Percentiles rank a stretch among this genome's conserved stretches.
Conservation (phyloP, 2,329 filamentous ascomycete species). For the Tolypocladium inflatum region DNA sequence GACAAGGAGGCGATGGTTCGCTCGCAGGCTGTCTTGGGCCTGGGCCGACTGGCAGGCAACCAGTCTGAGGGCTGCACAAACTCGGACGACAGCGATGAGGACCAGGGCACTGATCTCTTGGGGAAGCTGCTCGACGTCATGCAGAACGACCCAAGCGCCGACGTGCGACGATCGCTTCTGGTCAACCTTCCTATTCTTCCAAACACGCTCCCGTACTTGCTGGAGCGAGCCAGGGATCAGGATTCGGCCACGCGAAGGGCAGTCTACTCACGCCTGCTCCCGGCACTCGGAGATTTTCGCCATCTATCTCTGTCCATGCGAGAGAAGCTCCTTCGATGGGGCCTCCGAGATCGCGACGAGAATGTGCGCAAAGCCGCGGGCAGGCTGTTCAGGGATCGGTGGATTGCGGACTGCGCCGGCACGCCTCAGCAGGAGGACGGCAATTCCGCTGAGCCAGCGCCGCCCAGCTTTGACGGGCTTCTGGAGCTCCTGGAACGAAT, state of each 20-base stretch:
- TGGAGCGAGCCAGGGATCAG: slow-evolving; percentile 84
- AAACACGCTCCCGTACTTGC: slow-evolving; percentile 71
- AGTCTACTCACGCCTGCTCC: slow-evolving; percentile 79
- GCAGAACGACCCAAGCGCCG: slow-evolving; percentile 88
- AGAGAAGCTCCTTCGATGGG: slow-evolving; percentile 93
- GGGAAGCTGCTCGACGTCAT: slow-evolving; percentile 80
- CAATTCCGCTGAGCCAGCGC: slow-evolving; percentile 44
- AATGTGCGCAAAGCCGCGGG: slow-evolving; percentile 87
- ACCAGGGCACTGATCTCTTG: slow-evolving; percentile 58
- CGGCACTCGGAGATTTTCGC: slow-evolving; percentile 85
- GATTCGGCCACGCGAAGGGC: slow-evolving; percentile 77
- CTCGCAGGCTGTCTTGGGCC: slow-evolving; percentile 80
- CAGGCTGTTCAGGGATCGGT: slow-evolving; percentile 84
- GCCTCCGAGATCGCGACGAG: slow-evolving; percentile 86
- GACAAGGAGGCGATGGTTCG: slow-evolving; percentile 93
- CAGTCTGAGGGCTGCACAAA: slow-evolving; percentile 62
- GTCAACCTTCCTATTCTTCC: slow-evolving; percentile 84
- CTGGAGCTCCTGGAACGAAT: slow-evolving; percentile 89
- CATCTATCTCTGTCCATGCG: slow-evolving; percentile 88
- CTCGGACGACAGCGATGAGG: slow-evolving; percentile 59
- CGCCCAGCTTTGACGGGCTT: slow-evolving; percentile 70
- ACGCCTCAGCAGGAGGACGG: slow-evolving; percentile 49
- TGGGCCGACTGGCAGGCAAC: slow-evolving; percentile 76
- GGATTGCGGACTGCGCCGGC: slow-evolving; percentile 91
- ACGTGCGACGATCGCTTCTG: slow-evolving; percentile 80